Evolutionary conservation across 345 rosid genomes (phyloP).

Genomic region (Excoecaria cochinchinensis): DNA sequence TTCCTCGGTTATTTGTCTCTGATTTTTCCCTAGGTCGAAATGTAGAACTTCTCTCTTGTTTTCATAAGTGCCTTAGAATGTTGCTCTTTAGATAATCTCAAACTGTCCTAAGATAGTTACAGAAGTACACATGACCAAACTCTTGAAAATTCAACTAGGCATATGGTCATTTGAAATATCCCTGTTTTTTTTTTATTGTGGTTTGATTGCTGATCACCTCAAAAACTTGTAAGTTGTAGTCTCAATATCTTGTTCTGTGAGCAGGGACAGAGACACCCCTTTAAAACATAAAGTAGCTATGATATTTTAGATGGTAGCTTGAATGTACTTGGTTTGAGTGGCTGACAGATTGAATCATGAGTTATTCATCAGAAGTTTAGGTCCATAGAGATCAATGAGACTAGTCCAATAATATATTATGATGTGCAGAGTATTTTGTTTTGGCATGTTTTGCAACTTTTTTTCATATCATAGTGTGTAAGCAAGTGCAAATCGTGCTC

Average conservation of each 20-base stretch:
- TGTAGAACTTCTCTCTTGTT: not conserved
- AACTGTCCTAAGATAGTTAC: not conserved
- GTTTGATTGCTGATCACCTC: not conserved
- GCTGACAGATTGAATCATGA: no score
- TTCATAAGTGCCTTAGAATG: not conserved
- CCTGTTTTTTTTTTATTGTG: not conserved
- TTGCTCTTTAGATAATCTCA: not conserved
- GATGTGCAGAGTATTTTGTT: no score
- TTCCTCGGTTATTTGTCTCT: not conserved
- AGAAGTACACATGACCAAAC: not conserved
- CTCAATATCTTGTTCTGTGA: not conserved
- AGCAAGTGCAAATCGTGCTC: not conserved
- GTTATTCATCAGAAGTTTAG: no score
- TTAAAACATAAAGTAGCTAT: not conserved
- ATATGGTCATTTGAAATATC: not conserved
- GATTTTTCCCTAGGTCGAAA: not conserved
- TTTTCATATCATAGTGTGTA: no score
- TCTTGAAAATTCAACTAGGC: not conserved
- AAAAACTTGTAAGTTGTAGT: not conserved
- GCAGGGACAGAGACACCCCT: not conserved
- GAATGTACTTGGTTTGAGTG: no score
- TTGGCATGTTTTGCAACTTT: no score
- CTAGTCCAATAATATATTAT: no score
- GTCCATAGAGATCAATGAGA: no score
- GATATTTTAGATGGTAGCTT: not conserved